Base-by-base conservation (phyloP, 495 filamentous ascomycete genomes). In the Aspergillus kassunensis region DNA sequence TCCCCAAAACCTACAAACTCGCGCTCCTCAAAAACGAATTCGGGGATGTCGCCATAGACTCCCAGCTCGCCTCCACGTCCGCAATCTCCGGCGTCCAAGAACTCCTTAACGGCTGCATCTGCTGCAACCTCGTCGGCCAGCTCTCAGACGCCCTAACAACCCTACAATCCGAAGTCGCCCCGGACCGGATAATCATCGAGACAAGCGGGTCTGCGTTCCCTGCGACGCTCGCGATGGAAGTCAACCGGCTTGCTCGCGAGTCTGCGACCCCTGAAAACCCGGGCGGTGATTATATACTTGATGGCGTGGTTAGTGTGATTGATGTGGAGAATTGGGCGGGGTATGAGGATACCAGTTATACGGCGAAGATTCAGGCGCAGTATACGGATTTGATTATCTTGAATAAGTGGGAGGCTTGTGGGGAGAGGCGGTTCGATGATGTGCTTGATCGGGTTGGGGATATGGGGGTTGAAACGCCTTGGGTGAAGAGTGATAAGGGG, bases 21-120 rank as follows among this genome's bases (percentile, higher is more conserved):
- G 92, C 91, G n/a, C 83, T 98, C 18, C 78, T 98, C 18, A 98
- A 98, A 69, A 98, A 98, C 69, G 93, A 98, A 71, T 96, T 96
- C 67, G 93, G 93, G 62, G 91, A 97, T 67, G 68, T 98, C 15
- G 91, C 90, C 21, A 78, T 97, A 66, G 93, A 97, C 78, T 90
- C 86, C 9, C 89, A 95, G 66, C 81, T 97, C 15, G 91, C 93
- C 36, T 76, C 87, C 1, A 83, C 87, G 3, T 75, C 79, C 49
- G 83, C 91, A 29, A 90, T 98, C 60, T 81, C 86, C n/a, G 92
- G 90, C 47, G 91, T 95, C 15, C 84, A 84, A 59, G 93, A 98
- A 63, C 76, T 98, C 3, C 83, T 97, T 16, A 92, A 95, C 62
- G 93, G 93, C 55, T 98, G 93, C 69, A 97, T 98, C 63, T 98